A percentile compares a stretch with the other conserved stretches of the same genome.
Evolutionary conservation across 139 green algal genomes (phyloP).

Genomic region (Pseudopediastrum boryanum): DNA sequence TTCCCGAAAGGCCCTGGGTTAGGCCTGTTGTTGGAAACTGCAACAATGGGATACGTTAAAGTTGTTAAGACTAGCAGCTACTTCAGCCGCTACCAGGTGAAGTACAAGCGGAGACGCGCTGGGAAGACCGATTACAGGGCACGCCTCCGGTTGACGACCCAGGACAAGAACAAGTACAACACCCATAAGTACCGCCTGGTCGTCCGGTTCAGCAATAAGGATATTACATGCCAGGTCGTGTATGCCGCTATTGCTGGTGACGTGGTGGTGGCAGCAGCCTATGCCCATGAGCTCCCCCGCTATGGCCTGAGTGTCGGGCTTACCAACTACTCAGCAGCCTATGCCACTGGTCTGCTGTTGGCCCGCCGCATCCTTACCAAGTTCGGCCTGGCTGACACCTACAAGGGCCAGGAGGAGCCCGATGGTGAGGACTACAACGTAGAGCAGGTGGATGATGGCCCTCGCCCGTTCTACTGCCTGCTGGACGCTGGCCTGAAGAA

Average conservation of each 20-base stretch:
- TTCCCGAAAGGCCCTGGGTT: slow-evolving; percentile 12
- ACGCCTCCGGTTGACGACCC: slow-evolving; percentile 85
- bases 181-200: slow-evolving; percentile 91
- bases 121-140: slow-evolving; percentile 98
- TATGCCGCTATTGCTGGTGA: slow-evolving; percentile 96
- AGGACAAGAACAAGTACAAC: slow-evolving; percentile 99
- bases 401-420: slow-evolving; percentile 73
- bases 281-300: slow-evolving; percentile 91
- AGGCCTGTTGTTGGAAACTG: slow-evolving; percentile 2
- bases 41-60: slow-evolving; percentile 79
- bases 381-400: slow-evolving; percentile 90
- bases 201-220: slow-evolving; percentile 89
- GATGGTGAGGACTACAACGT: slow-evolving; percentile 97
- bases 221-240: slow-evolving; percentile 91
- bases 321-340: slow-evolving; percentile 97
- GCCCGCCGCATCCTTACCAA: slow-evolving; percentile 94
- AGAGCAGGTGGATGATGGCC: slow-evolving; percentile 86
- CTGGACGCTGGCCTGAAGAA: slow-evolving; percentile 97
- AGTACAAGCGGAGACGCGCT: slow-evolving; percentile 36
- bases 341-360: slow-evolving; percentile 93
- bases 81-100: slow-evolving; percentile 88
- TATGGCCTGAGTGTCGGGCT: slow-evolving; percentile 95
- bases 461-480: slow-evolving; percentile 93
- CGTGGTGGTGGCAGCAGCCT: slow-evolving; percentile 86
- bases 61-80: slow-evolving; percentile 85